phyloP scores from a whole-genome alignment of 2,329 filamentous ascomycete species.

The Microsporum canis region DNA sequence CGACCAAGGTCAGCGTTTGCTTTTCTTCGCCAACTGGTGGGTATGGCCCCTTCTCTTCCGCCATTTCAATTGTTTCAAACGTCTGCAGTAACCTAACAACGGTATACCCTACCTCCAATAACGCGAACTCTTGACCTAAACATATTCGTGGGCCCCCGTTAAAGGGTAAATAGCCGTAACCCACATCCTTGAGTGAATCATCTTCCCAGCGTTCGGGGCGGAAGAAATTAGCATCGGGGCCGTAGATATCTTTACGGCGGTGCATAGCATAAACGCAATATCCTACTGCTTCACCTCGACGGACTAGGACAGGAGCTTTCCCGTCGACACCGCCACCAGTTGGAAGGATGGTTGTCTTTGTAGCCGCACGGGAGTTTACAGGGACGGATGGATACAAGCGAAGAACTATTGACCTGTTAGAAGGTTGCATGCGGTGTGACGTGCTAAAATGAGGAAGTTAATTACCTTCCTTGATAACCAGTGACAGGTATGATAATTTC shows the following conservation, averaged over 20 bases:
- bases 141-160: constrained; percentile 43
- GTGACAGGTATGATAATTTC: constrained; percentile 22
- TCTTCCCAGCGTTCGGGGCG: constrained; percentile 54
- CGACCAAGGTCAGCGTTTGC: constrained; percentile 17
- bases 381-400: constrained; percentile 39
- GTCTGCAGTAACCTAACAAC: constrained; percentile 13
- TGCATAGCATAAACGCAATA: constrained; percentile 66
- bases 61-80: constrained; percentile 10
- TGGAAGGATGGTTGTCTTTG: constrained; percentile 35
- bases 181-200: constrained; percentile 29
- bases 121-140: constrained; percentile 48
- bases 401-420: constrained; percentile 37
- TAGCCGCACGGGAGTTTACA: constrained; percentile 32
- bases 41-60: constrained; percentile 11
- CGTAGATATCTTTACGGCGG: constrained; percentile 51
- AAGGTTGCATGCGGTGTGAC: constrained; percentile 9
- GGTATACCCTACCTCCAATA: constrained; percentile 43
- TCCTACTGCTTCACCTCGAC: constrained; percentile 53
- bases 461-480: constrained; percentile 38
- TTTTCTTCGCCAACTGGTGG: constrained; percentile 17
- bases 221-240: constrained; percentile 23
- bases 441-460: not conserved
- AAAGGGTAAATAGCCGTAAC: constrained; percentile 43
- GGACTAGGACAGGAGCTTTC: constrained; percentile 50
- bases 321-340: constrained; percentile 51